Conservation (phyloP, 495 filamentous ascomycete genomes). For the Penicillium cataractarum region DNA sequence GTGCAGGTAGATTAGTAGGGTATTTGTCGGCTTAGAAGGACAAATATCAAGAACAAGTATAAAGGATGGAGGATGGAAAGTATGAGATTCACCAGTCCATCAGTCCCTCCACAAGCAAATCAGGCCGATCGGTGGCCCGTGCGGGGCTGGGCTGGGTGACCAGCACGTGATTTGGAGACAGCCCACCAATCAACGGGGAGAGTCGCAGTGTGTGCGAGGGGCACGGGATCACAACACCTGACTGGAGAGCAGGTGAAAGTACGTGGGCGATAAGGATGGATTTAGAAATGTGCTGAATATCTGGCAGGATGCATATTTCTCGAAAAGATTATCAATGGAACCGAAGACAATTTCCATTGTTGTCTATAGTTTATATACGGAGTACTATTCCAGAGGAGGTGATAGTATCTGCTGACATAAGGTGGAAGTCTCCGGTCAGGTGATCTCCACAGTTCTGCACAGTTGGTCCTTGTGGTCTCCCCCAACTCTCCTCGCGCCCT, state of each 20-base stretch:
- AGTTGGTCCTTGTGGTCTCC: conserved; percentile 24
- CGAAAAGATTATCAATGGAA: neutral
- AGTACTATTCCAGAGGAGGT: too few species aligned
- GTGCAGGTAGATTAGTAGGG: neutral
- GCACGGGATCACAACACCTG: conserved; percentile 52
- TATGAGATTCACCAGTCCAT: neutral
- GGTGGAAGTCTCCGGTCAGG: conserved; percentile 30
- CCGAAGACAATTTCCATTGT: neutral
- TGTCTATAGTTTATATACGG: too few species aligned
- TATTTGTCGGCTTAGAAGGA: neutral
- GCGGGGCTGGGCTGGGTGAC: neutral
- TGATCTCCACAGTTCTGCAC: conserved; percentile 35
- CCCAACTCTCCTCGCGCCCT: conserved; percentile 23
- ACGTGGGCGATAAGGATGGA: neutral
- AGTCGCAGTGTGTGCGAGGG: conserved; percentile 30
- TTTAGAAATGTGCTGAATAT: neutral
- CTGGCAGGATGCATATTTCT: too few species aligned
- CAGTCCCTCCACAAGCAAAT: neutral
- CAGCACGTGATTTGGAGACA: conserved; percentile 20
- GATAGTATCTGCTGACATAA: conserved; percentile 15
- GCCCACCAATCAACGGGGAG: conserved; percentile 36
- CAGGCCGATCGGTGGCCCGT: conserved; percentile 20
- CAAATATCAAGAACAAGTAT: neutral
- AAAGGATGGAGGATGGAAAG: neutral
- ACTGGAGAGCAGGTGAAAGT: conserved; percentile 19